phyloP scores from a whole-genome alignment of 2,329 filamentous ascomycete species.

The Penicillium sp. region DNA sequence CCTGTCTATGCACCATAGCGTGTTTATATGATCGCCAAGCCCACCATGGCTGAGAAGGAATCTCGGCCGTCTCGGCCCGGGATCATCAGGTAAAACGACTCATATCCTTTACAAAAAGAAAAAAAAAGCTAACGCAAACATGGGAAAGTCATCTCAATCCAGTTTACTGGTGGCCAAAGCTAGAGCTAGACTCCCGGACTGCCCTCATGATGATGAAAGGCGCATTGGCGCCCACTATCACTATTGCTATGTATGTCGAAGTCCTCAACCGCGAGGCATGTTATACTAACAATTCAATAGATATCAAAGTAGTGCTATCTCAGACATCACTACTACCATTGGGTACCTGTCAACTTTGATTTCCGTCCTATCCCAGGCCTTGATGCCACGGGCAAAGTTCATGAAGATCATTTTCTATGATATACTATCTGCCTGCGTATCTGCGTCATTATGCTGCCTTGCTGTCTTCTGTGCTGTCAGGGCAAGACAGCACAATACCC shows the following conservation, averaged over 20 bases:
- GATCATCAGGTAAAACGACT: constrained; percentile 14
- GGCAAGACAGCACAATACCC: constrained; percentile 60
- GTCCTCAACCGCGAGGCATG: neutral
- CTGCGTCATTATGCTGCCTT: constrained; percentile 60
- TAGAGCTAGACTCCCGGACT: constrained; percentile 27
- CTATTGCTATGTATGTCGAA: constrained; percentile 57
- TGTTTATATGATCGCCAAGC: neutral
- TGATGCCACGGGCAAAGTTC: constrained; percentile 70
- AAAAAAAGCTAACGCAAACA: neutral
- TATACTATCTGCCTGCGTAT: constrained; percentile 55
- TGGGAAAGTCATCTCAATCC: constrained; percentile 14
- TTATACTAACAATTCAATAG: constrained; percentile 11
- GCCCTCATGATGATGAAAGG: constrained; percentile 48
- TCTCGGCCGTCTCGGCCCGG: neutral
- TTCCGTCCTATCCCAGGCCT: constrained; percentile 60
- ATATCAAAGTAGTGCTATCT: constrained; percentile 56
- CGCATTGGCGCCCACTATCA: constrained; percentile 56
- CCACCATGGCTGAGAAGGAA: constrained; percentile 11
- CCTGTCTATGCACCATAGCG: neutral
- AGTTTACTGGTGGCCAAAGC: constrained; percentile 22
- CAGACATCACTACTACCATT: constrained; percentile 39
- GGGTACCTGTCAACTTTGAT: constrained; percentile 66
- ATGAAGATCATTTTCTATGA: constrained; percentile 67
- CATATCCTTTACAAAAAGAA: neutral
- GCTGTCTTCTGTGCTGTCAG: constrained; percentile 65